Percentiles rank a stretch among this genome's conserved stretches.
phyloP scores from a whole-genome alignment of 352 stramenopile genomes.

The Phytophthora sojae region DNA sequence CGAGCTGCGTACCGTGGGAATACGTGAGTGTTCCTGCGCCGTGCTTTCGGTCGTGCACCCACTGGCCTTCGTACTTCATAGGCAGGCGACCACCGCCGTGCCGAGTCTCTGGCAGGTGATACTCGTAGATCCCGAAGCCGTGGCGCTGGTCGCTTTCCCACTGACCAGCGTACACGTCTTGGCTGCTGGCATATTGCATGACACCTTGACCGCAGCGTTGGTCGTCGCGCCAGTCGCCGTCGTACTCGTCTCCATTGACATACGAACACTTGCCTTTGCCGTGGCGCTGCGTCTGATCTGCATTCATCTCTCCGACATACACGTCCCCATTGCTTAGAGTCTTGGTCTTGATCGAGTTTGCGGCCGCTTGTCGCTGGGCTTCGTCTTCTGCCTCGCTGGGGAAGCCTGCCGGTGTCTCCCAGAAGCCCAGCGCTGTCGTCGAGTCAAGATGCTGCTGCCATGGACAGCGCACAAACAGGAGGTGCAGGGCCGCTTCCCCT shows the following conservation, averaged over 20 bases:
- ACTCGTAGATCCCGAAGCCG: constrained; percentile 60
- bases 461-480: too few species aligned
- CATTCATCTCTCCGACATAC: constrained; percentile 75
- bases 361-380: constrained; percentile 25
- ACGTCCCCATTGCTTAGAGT: constrained; percentile 66
- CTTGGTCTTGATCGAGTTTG: constrained; percentile 56
- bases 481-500: too few species aligned
- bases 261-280: constrained; percentile 75
- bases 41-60: constrained; percentile 59
- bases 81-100: constrained; percentile 15
- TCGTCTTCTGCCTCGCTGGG: constrained; percentile 40
- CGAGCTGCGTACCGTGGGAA: constrained; percentile 55
- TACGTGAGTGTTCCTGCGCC: constrained; percentile 73
- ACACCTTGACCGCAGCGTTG: constrained; percentile 56
- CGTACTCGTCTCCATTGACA: constrained; percentile 61
- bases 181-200: constrained; percentile 53
- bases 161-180: constrained; percentile 59
- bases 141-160: constrained; percentile 62
- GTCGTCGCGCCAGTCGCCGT: constrained; percentile 73
- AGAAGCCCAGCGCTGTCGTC: constrained; percentile 65
- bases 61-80: constrained; percentile 80
- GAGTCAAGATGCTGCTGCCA: constrained; percentile 46
- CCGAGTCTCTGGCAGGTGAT: constrained; percentile 5
- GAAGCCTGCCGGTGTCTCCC: constrained; percentile 52
- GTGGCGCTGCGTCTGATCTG: constrained; percentile 44